Percentiles rank a stretch among this genome's conserved stretches.
Evolutionary conservation across 768 basidiomycete genomes (phyloP).

Genomic region (Trametes coccinea): DNA sequence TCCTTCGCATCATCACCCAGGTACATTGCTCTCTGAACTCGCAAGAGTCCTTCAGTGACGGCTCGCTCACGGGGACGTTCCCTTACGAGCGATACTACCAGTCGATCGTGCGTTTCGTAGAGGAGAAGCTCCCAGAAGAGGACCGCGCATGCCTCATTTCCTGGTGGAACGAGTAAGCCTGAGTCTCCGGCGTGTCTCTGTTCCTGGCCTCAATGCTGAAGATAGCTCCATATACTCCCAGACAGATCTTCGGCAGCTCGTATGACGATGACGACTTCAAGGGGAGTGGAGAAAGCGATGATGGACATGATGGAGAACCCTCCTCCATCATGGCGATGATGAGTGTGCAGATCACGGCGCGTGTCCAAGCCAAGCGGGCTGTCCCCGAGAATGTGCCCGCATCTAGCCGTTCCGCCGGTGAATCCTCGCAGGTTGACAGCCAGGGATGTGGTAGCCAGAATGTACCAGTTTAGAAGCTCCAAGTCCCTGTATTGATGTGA

Average conservation of each 20-base stretch:
- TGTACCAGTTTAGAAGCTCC: too few relatives aligned
- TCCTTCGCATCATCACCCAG: too few relatives aligned
- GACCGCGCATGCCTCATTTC: neutral
- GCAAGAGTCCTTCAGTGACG: neutral
- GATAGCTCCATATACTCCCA: too few relatives aligned
- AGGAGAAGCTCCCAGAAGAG: neutral
- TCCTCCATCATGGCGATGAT: neutral
- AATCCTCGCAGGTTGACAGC: too few relatives aligned
- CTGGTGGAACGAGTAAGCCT: neutral
- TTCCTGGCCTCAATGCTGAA: neutral
- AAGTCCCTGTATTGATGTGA: too few relatives aligned
- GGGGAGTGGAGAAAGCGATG: too few relatives aligned
- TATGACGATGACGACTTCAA: neutral
- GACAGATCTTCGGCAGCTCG: neutral
- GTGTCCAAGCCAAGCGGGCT: too few relatives aligned
- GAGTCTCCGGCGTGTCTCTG: neutral
- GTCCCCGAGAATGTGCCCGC: too few relatives aligned
- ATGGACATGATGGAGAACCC: neutral
- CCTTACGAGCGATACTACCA: constrained; percentile 2
- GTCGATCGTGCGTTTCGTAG: neutral
- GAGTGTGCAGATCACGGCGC: neutral
- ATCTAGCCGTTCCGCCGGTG: too few relatives aligned
- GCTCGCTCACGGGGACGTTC: neutral
- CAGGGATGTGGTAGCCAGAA: too few relatives aligned
- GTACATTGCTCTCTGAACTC: neutral